Evolutionary conservation across 805 yeast species (phyloP).

Genomic region (Yarrowia osloensis): DNA sequence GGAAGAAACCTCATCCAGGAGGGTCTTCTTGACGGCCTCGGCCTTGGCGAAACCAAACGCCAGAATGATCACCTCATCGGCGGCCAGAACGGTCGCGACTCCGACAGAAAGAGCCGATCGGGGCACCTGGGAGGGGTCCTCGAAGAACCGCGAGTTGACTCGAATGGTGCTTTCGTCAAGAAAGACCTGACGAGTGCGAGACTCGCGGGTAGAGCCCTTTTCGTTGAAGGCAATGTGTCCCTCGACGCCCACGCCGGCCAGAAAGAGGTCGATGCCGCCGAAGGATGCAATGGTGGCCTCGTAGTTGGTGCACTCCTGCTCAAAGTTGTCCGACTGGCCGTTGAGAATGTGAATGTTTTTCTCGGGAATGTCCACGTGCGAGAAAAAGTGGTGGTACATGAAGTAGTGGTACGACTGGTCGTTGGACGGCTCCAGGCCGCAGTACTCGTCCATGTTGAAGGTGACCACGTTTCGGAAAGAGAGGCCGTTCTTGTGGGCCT

Average conservation of each 20-base stretch:
- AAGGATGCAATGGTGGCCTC: slow-evolving; percentile 51
- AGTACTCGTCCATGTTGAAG: slow-evolving; percentile 65
- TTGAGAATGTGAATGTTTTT: slow-evolving; percentile 57
- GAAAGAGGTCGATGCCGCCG: slow-evolving; percentile 55
- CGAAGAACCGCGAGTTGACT: slow-evolving; percentile 58
- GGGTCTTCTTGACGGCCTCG: slow-evolving; percentile 51
- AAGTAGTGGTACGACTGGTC: slow-evolving; percentile 59
- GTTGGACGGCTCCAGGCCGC: slow-evolving; percentile 51
- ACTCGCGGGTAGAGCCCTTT: slow-evolving; percentile 52
- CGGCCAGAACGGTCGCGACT: slow-evolving; percentile 57
- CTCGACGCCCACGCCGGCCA: slow-evolving; percentile 63
- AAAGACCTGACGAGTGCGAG: slow-evolving; percentile 51
- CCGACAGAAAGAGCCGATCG: slow-evolving; percentile 56
- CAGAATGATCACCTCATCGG: slow-evolving; percentile 54
- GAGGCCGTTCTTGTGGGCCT: slow-evolving; percentile 49
- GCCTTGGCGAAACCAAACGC: slow-evolving; percentile 54
- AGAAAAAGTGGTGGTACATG: slow-evolving; percentile 58
- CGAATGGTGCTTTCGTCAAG: slow-evolving; percentile 53
- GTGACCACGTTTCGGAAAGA: slow-evolving; percentile 57
- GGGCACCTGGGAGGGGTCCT: slow-evolving; percentile 52
- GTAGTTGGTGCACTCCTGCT: slow-evolving; percentile 51
- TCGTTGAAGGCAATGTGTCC: slow-evolving; percentile 66
- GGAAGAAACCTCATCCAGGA: slow-evolving; percentile 47
- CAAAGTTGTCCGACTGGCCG: slow-evolving; percentile 52
- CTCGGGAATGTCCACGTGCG: slow-evolving; percentile 55